Base-by-base conservation (phyloP, 129 eudicot genomes). In the Solidago caesia region DNA sequence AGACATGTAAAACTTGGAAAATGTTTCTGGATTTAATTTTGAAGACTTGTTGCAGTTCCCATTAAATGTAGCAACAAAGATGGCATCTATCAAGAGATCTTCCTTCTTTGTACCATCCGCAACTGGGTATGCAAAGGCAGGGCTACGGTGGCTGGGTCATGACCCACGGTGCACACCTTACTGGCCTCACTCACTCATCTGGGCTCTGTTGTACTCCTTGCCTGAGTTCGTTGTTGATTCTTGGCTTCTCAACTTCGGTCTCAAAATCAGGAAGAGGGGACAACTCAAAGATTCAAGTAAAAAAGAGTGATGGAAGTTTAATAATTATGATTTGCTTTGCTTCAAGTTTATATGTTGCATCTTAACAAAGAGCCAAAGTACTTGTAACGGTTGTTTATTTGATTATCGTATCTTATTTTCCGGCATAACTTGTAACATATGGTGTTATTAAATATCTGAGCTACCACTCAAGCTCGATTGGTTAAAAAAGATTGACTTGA, bases 161-260 rank as follows among this genome's bases (percentile, higher is more conserved):
- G 96, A 87, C 48, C 92, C 96, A 48, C 91, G 90, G 2, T 90
- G 96, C 82, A 85, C 93, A 9, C 93, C 96, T 26, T 84, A 87
- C 82, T 90, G 96, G 96, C 93, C 96, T 7, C 96, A 90, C 73
- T 75, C 92, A 4, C 58, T 85, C 62, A 46, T 90, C 44, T 90
- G 96, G 96, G 89, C 79, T 67, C 53, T 90, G 70, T 51, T 75
- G 6, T 45, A 64, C 52, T 81, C 73, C 2, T 56, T 90, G 80
- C 96, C 96, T 6, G 96, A 90, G 69, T 77, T 80, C 15, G 51
- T 67, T 7, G 73, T 87, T 4, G 96, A 87, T 75, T 77, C 87
- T 13, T 90, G 91, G 92, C 86, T 90, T 16, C 83, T 90, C 44
- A 29, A 71, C 29, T 85, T 79, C 82, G 83, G 85, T 65, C 90